A percentile compares a stretch with the other conserved stretches of the same genome.
phyloP scores from a whole-genome alignment of 164 flowering plant species.

The Platanus orientalis region DNA sequence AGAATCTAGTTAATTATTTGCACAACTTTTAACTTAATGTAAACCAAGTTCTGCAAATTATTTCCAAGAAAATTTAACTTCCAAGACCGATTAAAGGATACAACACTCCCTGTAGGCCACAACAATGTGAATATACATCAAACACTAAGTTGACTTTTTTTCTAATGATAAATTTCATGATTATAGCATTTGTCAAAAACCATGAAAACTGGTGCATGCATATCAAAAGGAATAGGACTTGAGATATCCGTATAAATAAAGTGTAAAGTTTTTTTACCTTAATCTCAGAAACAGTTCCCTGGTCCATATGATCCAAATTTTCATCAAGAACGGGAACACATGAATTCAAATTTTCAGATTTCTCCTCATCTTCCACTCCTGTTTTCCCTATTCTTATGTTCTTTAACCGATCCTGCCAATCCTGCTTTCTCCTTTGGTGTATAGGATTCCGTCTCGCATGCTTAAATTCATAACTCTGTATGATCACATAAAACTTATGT shows the following conservation, averaged over 20 bases:
- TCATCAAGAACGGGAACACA: constrained; percentile 46
- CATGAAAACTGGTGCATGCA: background rate
- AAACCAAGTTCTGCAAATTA: too few relatives aligned
- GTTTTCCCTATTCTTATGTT: constrained; percentile 51
- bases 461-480: constrained; percentile 35
- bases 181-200: background rate
- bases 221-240: background rate
- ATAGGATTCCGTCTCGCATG: constrained; percentile 45
- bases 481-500: background rate
- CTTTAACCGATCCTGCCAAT: constrained; percentile 72
- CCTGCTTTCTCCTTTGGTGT: constrained; percentile 50
- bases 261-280: constrained; percentile 18
- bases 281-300: constrained; percentile 22
- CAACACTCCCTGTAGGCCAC: too few relatives aligned
- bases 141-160: too few relatives aligned
- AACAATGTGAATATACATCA: too few relatives aligned
- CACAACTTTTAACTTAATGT: too few relatives aligned
- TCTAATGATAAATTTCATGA: too few relatives aligned
- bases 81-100: too few relatives aligned
- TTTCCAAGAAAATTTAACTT: too few relatives aligned
- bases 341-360: constrained; percentile 36
- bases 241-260: background rate
- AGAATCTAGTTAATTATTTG: too few relatives aligned
- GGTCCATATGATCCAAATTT: constrained; percentile 32
- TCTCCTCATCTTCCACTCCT: constrained; percentile 42